Base-by-base conservation (phyloP, 192 early-diverging fungal species). In the Podila epigama region DNA sequence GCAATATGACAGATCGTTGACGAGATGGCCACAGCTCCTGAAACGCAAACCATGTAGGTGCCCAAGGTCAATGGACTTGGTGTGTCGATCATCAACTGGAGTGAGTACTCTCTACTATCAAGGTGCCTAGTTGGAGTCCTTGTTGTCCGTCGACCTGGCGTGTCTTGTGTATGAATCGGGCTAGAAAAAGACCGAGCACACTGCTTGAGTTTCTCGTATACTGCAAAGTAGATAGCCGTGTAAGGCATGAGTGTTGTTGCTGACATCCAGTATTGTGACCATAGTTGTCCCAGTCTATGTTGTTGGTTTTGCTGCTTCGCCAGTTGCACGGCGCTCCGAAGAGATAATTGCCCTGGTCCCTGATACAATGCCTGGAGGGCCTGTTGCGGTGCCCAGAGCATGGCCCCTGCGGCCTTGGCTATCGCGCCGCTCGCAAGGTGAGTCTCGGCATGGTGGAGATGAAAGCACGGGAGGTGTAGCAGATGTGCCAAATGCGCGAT, bases 31-130 rank as follows among this genome's bases (percentile, higher is more conserved):
- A 79, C 66, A 4, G 77, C 61, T 12, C 63, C 52, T 12, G 77
- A 36, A 1, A 70, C 58, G 42, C 77, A 71, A 44, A 64, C 40
- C 72, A 75, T 75, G 29, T 63, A 75, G n/a, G 51, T 66, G n/a
- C 55, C 54, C 15, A 51, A 31, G 3, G 58, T 41, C 53, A 75
- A 58, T 9, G 44, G 44, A 5, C n/a, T 48, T 22, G 44, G 44
- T 48, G 44, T 48, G n/a, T 18, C 11, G n/a, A 22, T 22, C 44
- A 22, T 48, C 44, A 22, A 10, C 44, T 48, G 44, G 20, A 48
- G 44, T 20, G 42, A 44, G n/a, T 44, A 44, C 42, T 44, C 42
- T 6, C 42, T 44, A 20, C 42, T 44, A 0, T 12, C 60, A 40
- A 65, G 28, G 63, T 22, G n/a, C 35, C 44, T 15, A 50, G 18